Evolutionary conservation across 1,284 basidiomycete species (phyloP).

Genomic region (Trametes versicolor): DNA sequence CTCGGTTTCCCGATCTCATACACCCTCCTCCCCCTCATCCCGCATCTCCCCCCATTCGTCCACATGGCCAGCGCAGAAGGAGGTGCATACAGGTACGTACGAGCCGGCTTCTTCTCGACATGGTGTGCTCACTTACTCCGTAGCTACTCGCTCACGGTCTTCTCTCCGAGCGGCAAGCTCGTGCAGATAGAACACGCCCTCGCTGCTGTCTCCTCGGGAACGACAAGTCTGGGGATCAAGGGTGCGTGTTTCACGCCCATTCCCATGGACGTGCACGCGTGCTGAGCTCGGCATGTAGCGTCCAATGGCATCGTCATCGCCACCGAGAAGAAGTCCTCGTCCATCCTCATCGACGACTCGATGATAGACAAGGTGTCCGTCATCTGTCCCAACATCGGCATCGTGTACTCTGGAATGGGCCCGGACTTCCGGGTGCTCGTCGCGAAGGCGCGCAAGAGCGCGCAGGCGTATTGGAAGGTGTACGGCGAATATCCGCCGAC

Average conservation of each 20-base stretch:
- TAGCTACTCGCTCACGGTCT: conserved; percentile 98
- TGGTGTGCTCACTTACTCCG: conserved; percentile 22
- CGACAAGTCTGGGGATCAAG: conserved; percentile 98
- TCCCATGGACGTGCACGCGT: conserved; percentile 12
- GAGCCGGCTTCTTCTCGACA: conserved; percentile 25
- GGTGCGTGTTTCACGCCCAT: conserved; percentile 58
- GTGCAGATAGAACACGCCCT: conserved; percentile 99
- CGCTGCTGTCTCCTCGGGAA: conserved; percentile 96
- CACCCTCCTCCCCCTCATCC: conserved; percentile 21
- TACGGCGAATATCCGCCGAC: conserved; percentile 99
- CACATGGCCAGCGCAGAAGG: conserved; percentile 77
- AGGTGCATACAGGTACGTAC: conserved; percentile 80
- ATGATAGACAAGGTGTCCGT: conserved; percentile 97
- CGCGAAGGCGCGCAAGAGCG: conserved; percentile 94
- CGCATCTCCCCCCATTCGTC: conserved; percentile 16
- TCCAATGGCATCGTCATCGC: conserved; percentile 99
- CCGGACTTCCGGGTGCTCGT: conserved; percentile 98
- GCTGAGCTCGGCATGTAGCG: conserved; percentile 59
- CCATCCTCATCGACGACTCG: conserved; percentile 96
- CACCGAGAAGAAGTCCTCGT: conserved; percentile 99
- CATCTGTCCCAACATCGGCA: conserved; percentile 98
- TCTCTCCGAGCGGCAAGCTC: conserved; percentile 98
- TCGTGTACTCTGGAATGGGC: conserved; percentile 99
- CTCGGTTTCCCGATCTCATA: conserved; percentile 28
- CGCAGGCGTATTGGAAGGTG: conserved; percentile 99